A percentile compares a stretch with the other conserved stretches of the same genome.
Evolutionary conservation across 306 rosid species (phyloP).

Genomic region (Fagus crenata): DNA sequence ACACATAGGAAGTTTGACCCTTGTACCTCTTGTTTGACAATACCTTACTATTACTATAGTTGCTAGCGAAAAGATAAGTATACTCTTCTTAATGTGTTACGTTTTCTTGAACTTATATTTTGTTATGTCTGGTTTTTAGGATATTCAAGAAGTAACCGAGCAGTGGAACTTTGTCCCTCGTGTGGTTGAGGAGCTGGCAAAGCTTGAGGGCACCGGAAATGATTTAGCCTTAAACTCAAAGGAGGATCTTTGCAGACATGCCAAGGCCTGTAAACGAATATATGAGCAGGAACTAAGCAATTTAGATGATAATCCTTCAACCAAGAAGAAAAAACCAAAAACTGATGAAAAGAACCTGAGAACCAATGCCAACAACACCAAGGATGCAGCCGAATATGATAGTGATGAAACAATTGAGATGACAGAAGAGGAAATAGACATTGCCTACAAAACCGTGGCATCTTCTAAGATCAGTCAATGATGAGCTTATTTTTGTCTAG

Average conservation of each 20-base stretch:
- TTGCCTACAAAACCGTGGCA: constrained; percentile 57
- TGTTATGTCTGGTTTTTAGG: constrained; percentile 40
- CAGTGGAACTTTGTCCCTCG: constrained; percentile 77
- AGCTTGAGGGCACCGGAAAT: constrained; percentile 39
- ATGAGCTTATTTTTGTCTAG: constrained; percentile 26
- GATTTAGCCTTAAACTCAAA: constrained; percentile 40
- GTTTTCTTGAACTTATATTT: constrained; percentile 2
- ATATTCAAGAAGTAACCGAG: constrained; percentile 54
- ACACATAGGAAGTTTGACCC: neutral
- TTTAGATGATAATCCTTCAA: constrained; percentile 35
- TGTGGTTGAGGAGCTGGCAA: constrained; percentile 76
- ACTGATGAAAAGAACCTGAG: constrained; percentile 34
- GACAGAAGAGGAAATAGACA: constrained; percentile 83
- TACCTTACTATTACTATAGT: neutral
- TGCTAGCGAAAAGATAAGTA: neutral
- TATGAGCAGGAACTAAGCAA: constrained; percentile 62
- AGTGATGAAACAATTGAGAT: constrained; percentile 89
- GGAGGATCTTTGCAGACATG: constrained; percentile 64
- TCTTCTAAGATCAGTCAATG: constrained; percentile 41
- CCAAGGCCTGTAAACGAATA: constrained; percentile 57
- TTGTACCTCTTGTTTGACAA: neutral
- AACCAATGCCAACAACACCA: constrained; percentile 20
- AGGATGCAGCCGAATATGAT: constrained; percentile 50
- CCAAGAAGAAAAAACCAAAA: constrained; percentile 37
- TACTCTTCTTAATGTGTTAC: constrained; percentile 18